Evolutionary conservation across 805 yeast species (phyloP), one percentile per base, ranked within the genome.

Genomic region (Zygotorulaspora danielsina): DNA sequence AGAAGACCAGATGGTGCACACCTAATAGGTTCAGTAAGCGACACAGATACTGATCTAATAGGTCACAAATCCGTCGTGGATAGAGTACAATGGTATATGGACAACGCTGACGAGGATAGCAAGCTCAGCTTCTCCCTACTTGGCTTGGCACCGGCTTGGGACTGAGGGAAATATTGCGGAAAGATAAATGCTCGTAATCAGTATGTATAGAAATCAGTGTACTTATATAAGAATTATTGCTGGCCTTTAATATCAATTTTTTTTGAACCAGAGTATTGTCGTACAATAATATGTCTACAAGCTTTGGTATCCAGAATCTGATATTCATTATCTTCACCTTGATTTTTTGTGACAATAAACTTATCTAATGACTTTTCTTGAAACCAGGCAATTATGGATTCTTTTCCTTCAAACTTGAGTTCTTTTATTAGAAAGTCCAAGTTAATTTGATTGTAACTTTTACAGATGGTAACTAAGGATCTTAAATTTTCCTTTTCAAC

Each of bases 241-340:
- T 89, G 97, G 1, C 97, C 97, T 67, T 89, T 89, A 46, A 90
- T 88, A 56, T 89, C 97, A 10, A 89, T 79, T 54, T 72, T 81
- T 44, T 66, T 75, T 49, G 72, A 65, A 34, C 50, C 61, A 45
- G 59, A 61, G 48, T 61, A 68, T 34, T 54, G 65, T 45, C 44
- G 59, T 45, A 65, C 58, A 3, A 78, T 60, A 0, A 55, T 54
- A 0, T 64, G 11, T 42, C 64, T 56, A 41, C 73, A 58, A 2
- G 54, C 44, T 30, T 43, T 57, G 9, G 68, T 54, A 42, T 65
- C 69, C 36, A 67, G 52, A 36, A 54, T 60, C 32, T 50, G 56
- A 27, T 50, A 57, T 22, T 61, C 66, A 5, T 58, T 60, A 15
- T 42, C 46, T 16, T 48, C 33, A n/a, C 50, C 53, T 6, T 34